These are phyloP conservation scores for Phytophthora litchii DNA, from an alignment of 352 stramenopile species.

Conservation along the genomic window DNA sequence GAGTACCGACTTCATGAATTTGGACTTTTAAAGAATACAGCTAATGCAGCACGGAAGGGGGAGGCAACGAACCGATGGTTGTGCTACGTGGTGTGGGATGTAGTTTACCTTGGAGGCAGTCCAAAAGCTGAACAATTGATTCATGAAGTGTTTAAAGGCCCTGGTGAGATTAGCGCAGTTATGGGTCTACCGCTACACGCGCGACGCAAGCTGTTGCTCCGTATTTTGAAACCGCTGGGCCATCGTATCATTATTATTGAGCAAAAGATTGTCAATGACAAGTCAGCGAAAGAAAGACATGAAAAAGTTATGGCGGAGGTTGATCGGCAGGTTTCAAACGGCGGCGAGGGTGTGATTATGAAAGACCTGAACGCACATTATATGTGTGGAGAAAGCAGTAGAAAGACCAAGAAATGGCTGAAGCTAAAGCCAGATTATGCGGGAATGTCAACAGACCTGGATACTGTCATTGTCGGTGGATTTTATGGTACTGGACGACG, in stretches of 20 bases:
- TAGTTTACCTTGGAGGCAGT: conserved; percentile 72
- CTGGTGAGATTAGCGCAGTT: conserved; percentile 61
- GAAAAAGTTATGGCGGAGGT: conserved; percentile 84
- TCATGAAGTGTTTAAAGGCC: conserved; percentile 64
- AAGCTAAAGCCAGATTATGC: conserved; percentile 90
- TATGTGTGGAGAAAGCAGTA: conserved; percentile 85
- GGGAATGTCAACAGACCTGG: conserved; percentile 83
- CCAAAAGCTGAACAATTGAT: conserved; percentile 56
- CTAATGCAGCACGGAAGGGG: conserved; percentile 55
- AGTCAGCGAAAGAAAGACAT: conserved; percentile 77
- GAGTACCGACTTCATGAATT: conserved; percentile 82
- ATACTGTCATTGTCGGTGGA: conserved; percentile 80
- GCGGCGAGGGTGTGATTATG: conserved; percentile 82
- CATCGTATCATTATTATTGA: conserved; percentile 83
- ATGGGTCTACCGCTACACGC: conserved; percentile 77
- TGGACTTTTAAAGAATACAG: conserved; percentile 81
- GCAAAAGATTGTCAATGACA: conserved; percentile 78
- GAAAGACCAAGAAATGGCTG: conserved; percentile 84
- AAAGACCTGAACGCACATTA: conserved; percentile 90
- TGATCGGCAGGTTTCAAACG: conserved; percentile 71
- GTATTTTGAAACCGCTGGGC: conserved; percentile 70
- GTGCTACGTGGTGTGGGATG: conserved; percentile 87
- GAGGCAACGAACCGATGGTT: conserved; percentile 76
- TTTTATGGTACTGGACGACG: conserved; percentile 82
- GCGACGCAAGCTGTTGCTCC: conserved; percentile 63